A percentile compares a stretch with the other conserved stretches of the same genome.
Evolutionary conservation across 805 yeast genomes (phyloP).

Genomic region (Saccharomycopsis fodiens): DNA sequence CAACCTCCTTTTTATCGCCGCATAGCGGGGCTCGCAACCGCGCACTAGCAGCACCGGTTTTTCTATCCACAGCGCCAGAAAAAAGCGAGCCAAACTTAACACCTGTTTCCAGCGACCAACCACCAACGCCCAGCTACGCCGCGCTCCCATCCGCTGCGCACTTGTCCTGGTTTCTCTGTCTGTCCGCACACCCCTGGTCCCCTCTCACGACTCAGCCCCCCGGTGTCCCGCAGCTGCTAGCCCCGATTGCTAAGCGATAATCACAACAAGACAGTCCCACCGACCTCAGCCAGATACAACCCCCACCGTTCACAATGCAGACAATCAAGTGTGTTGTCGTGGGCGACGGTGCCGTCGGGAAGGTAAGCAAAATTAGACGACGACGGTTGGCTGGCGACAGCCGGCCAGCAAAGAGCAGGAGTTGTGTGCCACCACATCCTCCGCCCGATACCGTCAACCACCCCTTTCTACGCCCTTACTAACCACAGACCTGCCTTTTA

Average conservation of each 20-base stretch:
- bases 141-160: too few species aligned
- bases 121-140: neutral
- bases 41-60: neutral
- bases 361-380: conserved; percentile 31
- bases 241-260: neutral
- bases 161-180: too few species aligned
- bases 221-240: neutral
- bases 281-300: too few species aligned
- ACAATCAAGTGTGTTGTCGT: conserved; percentile 92
- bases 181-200: too few species aligned
- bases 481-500: conserved; percentile 66
- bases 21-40: too few species aligned
- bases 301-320: conserved; percentile 37
- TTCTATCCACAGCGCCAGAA: neutral
- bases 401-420: too few species aligned
- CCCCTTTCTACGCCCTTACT: neutral
- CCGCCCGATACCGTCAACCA: neutral
- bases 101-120: neutral
- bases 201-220: neutral
- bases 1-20: too few species aligned
- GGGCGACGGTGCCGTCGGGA: conserved; percentile 99
- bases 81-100: neutral
- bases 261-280: too few species aligned
- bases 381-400: neutral
- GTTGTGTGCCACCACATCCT: neutral